Percentiles rank a stretch among this genome's conserved stretches.
Evolutionary conservation across 2,329 filamentous ascomycete genomes (phyloP).

Genomic region (Fusarium sp.): DNA sequence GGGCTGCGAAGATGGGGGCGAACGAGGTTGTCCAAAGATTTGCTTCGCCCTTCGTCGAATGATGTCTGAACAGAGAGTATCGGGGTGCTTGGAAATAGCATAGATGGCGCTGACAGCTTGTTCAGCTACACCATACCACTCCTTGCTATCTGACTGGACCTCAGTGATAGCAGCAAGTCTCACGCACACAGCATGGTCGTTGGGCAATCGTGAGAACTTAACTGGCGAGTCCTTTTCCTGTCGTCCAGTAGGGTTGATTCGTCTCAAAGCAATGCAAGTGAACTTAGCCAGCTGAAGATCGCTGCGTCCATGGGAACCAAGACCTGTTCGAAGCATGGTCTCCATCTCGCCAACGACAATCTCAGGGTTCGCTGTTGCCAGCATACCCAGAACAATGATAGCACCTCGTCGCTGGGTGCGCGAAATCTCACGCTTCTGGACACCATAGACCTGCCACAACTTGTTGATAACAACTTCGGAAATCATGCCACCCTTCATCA

Average conservation of each 20-base stretch:
- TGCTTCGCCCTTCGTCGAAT: slow-evolving; percentile 85
- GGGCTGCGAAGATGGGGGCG: slow-evolving; percentile 57
- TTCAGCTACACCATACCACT: slow-evolving; percentile 96
- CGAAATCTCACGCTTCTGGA: slow-evolving; percentile 93
- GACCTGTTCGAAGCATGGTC: slow-evolving; percentile 88
- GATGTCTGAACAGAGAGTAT: slow-evolving; percentile 91
- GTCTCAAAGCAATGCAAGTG: slow-evolving; percentile 90
- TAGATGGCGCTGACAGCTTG: slow-evolving; percentile 98
- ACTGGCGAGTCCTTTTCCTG: slow-evolving; percentile 77
- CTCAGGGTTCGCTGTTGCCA: slow-evolving; percentile 90
- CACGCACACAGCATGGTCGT: slow-evolving; percentile 88
- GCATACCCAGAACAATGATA: slow-evolving; percentile 97
- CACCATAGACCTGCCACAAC: slow-evolving; percentile 96
- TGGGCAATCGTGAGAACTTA: slow-evolving; percentile 82
- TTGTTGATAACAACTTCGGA: slow-evolving; percentile 88
- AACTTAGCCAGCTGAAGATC: slow-evolving; percentile 94
- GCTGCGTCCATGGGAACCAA: slow-evolving; percentile 80
- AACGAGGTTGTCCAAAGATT: slow-evolving; percentile 71
- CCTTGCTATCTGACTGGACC: slow-evolving; percentile 87
- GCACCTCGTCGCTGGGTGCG: slow-evolving; percentile 88
- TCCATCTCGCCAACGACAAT: slow-evolving; percentile 97
- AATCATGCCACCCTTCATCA: slow-evolving; percentile 94
- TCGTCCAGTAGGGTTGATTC: slow-evolving; percentile 88
- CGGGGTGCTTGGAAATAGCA: slow-evolving; percentile 90
- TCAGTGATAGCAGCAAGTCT: slow-evolving; percentile 87